A percentile compares a stretch with the other conserved stretches of the same genome.
These are phyloP conservation scores for Mycena chlorophos DNA, from an alignment of 768 basidiomycete genomes.

Conservation along the genomic window DNA sequence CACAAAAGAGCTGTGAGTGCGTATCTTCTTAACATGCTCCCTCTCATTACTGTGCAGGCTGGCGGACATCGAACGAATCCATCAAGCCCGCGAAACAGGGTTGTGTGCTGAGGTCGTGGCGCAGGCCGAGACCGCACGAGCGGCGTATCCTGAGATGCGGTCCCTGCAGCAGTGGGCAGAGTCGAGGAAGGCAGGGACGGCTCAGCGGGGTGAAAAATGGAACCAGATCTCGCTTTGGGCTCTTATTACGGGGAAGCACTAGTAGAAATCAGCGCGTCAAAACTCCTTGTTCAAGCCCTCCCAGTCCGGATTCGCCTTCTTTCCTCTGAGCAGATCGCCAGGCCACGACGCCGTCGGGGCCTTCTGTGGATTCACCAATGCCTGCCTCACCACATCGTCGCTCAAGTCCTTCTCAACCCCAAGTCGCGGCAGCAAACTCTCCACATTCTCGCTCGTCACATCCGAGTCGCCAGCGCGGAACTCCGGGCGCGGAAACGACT, in stretches of 20 bases:
- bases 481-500: no score
- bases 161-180: conserved; percentile 31
- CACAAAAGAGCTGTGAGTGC: conserved; percentile 32
- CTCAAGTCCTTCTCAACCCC: not conserved
- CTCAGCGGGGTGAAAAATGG: not conserved
- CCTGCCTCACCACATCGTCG: not conserved
- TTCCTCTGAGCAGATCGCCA: no score
- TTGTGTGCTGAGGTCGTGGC: conserved; percentile 23
- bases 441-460: no score
- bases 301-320: no score
- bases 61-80: conserved; percentile 29
- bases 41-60: conserved; percentile 23
- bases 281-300: no score
- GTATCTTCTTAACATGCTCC: not conserved
- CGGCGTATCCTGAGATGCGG: conserved; percentile 31
- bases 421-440: no score
- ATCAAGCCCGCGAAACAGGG: conserved; percentile 20
- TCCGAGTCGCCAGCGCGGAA: no score
- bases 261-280: no score
- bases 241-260: not conserved
- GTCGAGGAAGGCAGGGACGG: not conserved
- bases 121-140: conserved; percentile 23
- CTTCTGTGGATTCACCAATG: no score
- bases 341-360: no score
- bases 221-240: not conserved